A percentile compares a stretch with the other conserved stretches of the same genome.
Evolutionary conservation across 1,139 yeast species (phyloP).

Genomic region (Zygosaccharomyces sapae): DNA sequence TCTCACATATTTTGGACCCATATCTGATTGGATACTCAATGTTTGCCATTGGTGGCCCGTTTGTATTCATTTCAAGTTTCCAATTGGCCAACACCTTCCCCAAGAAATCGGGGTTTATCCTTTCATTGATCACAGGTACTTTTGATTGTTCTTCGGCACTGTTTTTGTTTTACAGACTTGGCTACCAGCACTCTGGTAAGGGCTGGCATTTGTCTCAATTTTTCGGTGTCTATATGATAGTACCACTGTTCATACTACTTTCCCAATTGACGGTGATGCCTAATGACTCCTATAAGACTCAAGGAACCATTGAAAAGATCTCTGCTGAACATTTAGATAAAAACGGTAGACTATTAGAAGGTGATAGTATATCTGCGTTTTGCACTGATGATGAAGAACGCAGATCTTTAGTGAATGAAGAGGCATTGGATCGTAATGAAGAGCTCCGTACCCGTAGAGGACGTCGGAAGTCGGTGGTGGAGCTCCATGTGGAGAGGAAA

Average conservation of each 20-base stretch:
- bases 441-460: constrained; percentile 12
- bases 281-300: constrained; percentile 62
- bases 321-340: constrained; percentile 73
- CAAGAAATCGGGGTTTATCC: constrained; percentile 59
- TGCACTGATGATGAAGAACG: constrained; percentile 34
- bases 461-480: constrained; percentile 51
- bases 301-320: constrained; percentile 61
- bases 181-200: constrained; percentile 46
- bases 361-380: constrained; percentile 34
- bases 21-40: constrained; percentile 60
- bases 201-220: constrained; percentile 47
- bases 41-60: constrained; percentile 80
- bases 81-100: constrained; percentile 75
- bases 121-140: constrained; percentile 73
- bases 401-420: constrained; percentile 26
- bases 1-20: constrained; percentile 44
- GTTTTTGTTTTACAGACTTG: constrained; percentile 60
- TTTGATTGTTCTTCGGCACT: constrained; percentile 75
- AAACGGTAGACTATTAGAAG: constrained; percentile 36
- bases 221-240: constrained; percentile 60
- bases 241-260: constrained; percentile 67
- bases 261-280: constrained; percentile 84
- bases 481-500: constrained; percentile 55
- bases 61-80: constrained; percentile 71
- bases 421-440: constrained; percentile 8